phyloP scores from a whole-genome alignment of 768 basidiomycete genomes.

The Mycena chlorophos region DNA sequence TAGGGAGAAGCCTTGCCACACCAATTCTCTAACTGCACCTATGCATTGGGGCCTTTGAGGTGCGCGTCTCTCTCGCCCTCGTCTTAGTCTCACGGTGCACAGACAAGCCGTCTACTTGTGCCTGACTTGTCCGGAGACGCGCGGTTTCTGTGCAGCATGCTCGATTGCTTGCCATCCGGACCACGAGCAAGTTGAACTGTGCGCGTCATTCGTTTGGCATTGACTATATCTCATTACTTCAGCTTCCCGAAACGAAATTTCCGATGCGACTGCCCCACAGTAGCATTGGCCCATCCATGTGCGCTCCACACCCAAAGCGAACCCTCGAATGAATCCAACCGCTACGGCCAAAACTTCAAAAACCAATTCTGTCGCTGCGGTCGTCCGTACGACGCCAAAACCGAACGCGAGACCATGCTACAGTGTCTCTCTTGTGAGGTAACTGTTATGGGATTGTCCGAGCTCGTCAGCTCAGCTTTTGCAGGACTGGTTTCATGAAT shows the following conservation, averaged over 20 bases:
- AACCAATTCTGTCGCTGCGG: slow-evolving; percentile 76
- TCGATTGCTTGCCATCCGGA: slow-evolving; percentile 85
- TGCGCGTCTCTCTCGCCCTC: slow-evolving; percentile 20
- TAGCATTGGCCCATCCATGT: slow-evolving; percentile 59
- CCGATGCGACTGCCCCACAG: slow-evolving; percentile 83
- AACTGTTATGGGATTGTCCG: slow-evolving; percentile 28
- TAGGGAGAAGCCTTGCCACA: slow-evolving; percentile 56
- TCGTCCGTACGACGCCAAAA: slow-evolving; percentile 66
- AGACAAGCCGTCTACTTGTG: slow-evolving; percentile 85
- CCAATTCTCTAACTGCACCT: slow-evolving; percentile 68
- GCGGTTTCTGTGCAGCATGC: slow-evolving; percentile 80
- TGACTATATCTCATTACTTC: slow-evolving; percentile 1
- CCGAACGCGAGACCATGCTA: slow-evolving; percentile 83
- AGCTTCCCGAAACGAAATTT: slow-evolving; percentile 82
- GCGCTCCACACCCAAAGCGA: slow-evolving; percentile 57
- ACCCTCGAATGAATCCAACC: slow-evolving; percentile 57
- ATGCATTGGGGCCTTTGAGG: slow-evolving; percentile 56
- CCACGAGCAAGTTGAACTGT: slow-evolving; percentile 84
- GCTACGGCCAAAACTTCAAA: slow-evolving; percentile 74
- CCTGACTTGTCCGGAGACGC: slow-evolving; percentile 63
- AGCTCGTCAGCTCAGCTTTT: slow-evolving; percentile 8
- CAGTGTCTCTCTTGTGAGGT: slow-evolving; percentile 88
- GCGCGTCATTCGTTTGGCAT: slow-evolving; percentile 20
- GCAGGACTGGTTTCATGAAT: slow-evolving; percentile 92
- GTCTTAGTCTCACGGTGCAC: slow-evolving; percentile 19